A percentile compares a stretch with the other conserved stretches of the same genome.
Conservation (phyloP, 169 alveolate species). For the Cryptosporidium viatorum region DNA sequence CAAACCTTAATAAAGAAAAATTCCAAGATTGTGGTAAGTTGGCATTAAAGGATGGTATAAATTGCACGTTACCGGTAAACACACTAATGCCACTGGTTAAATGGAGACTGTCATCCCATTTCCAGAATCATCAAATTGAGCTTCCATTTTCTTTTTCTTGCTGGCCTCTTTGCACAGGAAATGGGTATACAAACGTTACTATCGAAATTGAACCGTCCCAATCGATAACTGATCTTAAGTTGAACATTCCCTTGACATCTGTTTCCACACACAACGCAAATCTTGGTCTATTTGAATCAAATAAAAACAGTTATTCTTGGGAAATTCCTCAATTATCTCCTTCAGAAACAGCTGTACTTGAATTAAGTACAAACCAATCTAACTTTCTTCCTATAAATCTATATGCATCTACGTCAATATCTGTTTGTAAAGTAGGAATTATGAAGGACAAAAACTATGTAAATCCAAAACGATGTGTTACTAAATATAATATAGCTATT, state of each 20-base stretch:
- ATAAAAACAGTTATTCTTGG: conserved; percentile 5
- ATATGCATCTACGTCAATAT: neutral
- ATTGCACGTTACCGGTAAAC: conserved; percentile 29
- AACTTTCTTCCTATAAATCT: conserved; percentile 47
- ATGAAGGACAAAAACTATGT: neutral
- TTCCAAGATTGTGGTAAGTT: conserved; percentile 14
- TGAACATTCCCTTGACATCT: conserved; percentile 8
- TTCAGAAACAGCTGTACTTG: conserved; percentile 42
- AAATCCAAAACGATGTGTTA: neutral
- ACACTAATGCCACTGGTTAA: conserved; percentile 61
- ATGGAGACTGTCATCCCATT: conserved; percentile 28
- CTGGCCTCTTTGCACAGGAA: conserved; percentile 41
- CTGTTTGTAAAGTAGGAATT: conserved; percentile 21
- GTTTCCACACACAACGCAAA: neutral
- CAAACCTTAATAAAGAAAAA: conserved; percentile 56
- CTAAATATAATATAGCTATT: conserved; percentile 16
- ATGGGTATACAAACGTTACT: conserved; percentile 24
- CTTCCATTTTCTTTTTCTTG: conserved; percentile 55
- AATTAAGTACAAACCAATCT: conserved; percentile 27
- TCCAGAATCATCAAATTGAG: conserved; percentile 7
- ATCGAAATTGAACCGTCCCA: conserved; percentile 32
- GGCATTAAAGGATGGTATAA: conserved; percentile 34
- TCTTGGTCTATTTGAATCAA: neutral
- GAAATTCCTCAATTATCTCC: neutral
- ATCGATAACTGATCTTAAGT: neutral